phyloP scores from a whole-genome alignment of 805 yeast species.

The Candida ascalaphidarum region DNA sequence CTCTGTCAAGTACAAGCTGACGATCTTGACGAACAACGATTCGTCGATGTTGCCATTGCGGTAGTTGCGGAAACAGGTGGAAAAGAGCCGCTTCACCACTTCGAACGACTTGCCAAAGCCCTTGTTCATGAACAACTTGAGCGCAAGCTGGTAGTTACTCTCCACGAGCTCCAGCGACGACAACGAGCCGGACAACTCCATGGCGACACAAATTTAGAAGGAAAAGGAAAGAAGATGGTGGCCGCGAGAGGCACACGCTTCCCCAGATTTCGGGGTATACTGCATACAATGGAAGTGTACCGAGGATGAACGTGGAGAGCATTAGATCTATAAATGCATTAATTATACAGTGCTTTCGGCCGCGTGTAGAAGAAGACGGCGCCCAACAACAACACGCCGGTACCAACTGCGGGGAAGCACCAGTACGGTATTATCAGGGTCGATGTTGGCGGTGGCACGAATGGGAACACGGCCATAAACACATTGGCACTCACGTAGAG shows the following conservation, averaged over 20 bases:
- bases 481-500: slow-evolving; percentile 39
- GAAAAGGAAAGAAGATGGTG: too few relatives aligned
- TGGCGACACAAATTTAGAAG: too few relatives aligned
- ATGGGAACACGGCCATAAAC: slow-evolving; percentile 47
- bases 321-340: too few relatives aligned
- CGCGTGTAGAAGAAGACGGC: slow-evolving; percentile 17
- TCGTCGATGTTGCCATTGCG: slow-evolving; percentile 17
- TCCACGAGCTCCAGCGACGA: too few relatives aligned
- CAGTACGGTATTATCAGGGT: slow-evolving; percentile 40
- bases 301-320: too few relatives aligned
- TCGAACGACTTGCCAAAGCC: slow-evolving; percentile 24
- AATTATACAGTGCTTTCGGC: too few relatives aligned
- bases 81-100: slow-evolving; percentile 14
- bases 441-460: slow-evolving; percentile 42
- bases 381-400: slow-evolving; percentile 36
- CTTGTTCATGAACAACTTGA: slow-evolving; percentile 31
- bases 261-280: too few relatives aligned
- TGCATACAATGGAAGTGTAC: too few relatives aligned
- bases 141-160: slow-evolving; percentile 26
- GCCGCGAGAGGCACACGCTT: too few relatives aligned
- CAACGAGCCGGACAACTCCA: too few relatives aligned
- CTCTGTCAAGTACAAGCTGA: slow-evolving; percentile 26
- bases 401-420: slow-evolving; percentile 50
- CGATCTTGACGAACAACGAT: slow-evolving; percentile 21
- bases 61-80: slow-evolving; percentile 11